Conservation (phyloP, 768 basidiomycete genomes). For the Lactarius tabidus region DNA sequence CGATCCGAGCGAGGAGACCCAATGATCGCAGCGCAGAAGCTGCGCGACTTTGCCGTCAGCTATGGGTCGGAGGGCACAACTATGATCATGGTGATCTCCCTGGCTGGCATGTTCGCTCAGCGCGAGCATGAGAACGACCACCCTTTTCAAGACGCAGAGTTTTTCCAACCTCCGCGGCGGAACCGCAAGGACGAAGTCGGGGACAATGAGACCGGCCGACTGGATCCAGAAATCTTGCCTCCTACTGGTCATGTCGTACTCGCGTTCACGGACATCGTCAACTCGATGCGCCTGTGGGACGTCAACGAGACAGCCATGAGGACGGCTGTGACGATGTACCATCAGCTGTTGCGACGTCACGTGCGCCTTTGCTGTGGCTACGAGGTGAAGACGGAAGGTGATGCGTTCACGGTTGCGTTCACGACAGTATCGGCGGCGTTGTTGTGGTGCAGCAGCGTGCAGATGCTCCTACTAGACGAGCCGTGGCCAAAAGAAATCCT, state of each 20-base stretch:
- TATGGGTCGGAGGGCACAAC: conserved; percentile 91
- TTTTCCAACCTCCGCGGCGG: conserved; percentile 32
- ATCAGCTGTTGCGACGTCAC: conserved; percentile 77
- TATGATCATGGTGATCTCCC: conserved; percentile 96
- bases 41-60: conserved; percentile 94
- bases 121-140: conserved; percentile 47
- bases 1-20: conserved; percentile 65
- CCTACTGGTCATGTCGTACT: conserved; percentile 86
- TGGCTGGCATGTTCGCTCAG: conserved; percentile 66
- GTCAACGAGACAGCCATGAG: conserved; percentile 87
- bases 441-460: conserved; percentile 90
- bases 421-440: conserved; percentile 80
- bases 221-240: conserved; percentile 75
- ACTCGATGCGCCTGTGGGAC: conserved; percentile 97
- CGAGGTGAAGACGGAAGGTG: conserved; percentile 99
- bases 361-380: conserved; percentile 92
- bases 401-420: conserved; percentile 98
- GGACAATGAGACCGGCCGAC: conserved; percentile 56
- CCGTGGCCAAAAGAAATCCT: conserved; percentile 92
- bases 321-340: conserved; percentile 87
- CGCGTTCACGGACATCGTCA: conserved; percentile 97
- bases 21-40: conserved; percentile 92
- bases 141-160: conserved; percentile 41
- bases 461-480: conserved; percentile 73
- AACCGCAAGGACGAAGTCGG: conserved; percentile 46